A percentile compares a stretch with the other conserved stretches of the same genome.
Evolutionary conservation across 169 alveolate species (phyloP).

Genomic region (Babesia sp.): DNA sequence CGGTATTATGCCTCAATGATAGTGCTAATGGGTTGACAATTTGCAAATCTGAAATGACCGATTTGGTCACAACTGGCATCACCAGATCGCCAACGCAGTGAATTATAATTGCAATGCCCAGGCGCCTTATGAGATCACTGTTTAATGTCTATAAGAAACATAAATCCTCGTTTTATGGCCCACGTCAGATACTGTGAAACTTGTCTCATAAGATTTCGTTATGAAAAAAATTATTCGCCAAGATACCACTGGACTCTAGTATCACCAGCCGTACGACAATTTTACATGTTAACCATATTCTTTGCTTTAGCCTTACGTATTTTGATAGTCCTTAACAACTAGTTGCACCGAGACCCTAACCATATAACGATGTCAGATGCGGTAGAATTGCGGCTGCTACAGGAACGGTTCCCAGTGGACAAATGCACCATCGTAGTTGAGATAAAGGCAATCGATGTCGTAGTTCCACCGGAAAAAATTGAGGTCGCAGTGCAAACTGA

Average conservation of each 20-base stretch:
- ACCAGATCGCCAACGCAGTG: too few relatives aligned
- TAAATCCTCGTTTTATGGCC: too few relatives aligned
- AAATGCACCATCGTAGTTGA: background rate
- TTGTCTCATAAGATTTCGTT: too few relatives aligned
- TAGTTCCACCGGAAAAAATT: background rate
- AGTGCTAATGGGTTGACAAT: too few relatives aligned
- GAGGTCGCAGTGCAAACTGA: slow-evolving; percentile 4
- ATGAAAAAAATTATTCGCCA: too few relatives aligned
- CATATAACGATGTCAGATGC: background rate
- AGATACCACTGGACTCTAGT: background rate
- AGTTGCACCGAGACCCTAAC: background rate
- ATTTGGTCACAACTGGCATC: too few relatives aligned
- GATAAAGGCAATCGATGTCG: background rate
- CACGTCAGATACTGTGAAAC: too few relatives aligned
- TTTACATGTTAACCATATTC: background rate
- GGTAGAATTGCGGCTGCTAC: background rate
- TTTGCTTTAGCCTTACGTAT: background rate
- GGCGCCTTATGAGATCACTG: too few relatives aligned
- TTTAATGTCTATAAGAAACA: too few relatives aligned
- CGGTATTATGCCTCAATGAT: too few relatives aligned
- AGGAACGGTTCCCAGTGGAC: slow-evolving; percentile 5
- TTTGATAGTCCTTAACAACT: background rate
- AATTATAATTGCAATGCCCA: too few relatives aligned
- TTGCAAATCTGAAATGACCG: too few relatives aligned
- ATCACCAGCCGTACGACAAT: background rate